Evolutionary conservation across 176 grass and related monocot species (phyloP).

Genomic region (Musa troglodytarum): DNA sequence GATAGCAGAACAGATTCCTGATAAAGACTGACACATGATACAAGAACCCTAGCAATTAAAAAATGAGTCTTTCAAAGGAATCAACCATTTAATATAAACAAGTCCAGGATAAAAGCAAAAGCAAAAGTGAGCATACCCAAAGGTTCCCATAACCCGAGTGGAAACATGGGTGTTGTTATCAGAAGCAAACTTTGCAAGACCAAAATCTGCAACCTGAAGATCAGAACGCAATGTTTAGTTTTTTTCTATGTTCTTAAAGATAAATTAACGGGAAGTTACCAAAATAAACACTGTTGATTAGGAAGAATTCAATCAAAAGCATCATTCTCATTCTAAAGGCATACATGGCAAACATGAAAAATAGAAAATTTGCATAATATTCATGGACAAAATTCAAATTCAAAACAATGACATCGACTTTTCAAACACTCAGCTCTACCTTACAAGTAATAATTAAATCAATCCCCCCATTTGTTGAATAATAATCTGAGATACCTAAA

Average conservation of each 20-base stretch:
- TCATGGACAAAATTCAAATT: no score
- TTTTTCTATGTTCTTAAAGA: background rate
- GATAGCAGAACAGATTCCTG: no score
- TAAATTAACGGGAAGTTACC: background rate
- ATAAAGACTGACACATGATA: background rate
- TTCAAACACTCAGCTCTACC: no score
- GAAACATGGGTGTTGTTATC: conserved; percentile 44
- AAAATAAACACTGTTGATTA: background rate
- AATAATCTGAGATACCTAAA: no score
- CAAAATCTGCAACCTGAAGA: conserved; percentile 52
- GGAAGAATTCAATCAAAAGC: no score
- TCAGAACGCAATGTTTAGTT: background rate
- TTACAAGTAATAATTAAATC: no score
- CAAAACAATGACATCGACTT: no score
- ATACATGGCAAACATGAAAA: no score
- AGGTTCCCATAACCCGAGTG: conserved; percentile 51
- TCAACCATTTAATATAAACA: background rate
- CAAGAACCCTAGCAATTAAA: background rate
- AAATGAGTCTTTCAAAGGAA: background rate
- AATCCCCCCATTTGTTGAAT: no score
- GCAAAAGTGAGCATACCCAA: conserved; percentile 27
- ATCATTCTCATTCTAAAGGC: no score
- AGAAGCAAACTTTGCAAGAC: conserved; percentile 43
- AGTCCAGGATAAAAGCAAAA: background rate
- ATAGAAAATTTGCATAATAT: no score